Evolutionary conservation across 1,139 yeast genomes (phyloP).

Genomic region (Geotrichum candidum): DNA sequence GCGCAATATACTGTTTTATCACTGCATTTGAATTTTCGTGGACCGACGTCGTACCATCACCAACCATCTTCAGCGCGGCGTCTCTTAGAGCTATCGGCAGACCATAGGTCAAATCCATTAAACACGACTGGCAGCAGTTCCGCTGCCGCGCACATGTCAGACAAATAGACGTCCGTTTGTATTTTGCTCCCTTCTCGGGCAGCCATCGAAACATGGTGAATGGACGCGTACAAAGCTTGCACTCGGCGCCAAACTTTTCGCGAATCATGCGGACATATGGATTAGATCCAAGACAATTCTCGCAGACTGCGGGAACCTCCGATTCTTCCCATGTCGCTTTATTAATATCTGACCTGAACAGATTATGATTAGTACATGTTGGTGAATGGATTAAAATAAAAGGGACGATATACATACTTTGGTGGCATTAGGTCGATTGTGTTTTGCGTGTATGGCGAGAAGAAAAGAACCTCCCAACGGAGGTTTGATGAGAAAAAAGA

Average conservation of each 20-base stretch:
- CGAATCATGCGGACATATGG: slow-evolving; percentile 64
- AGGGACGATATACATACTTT: slow-evolving; percentile 17
- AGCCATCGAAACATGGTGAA: slow-evolving; percentile 77
- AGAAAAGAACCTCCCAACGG: not conserved
- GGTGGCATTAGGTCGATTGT: slow-evolving; percentile 14
- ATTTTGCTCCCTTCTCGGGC: slow-evolving; percentile 26
- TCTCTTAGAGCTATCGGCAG: slow-evolving; percentile 76
- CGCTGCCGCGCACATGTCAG: slow-evolving; percentile 68
- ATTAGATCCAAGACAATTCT: slow-evolving; percentile 61
- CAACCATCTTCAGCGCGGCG: slow-evolving; percentile 72
- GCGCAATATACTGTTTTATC: slow-evolving; percentile 49
- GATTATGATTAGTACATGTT: too few species aligned
- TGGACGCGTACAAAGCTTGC: slow-evolving; percentile 68
- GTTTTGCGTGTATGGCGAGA: not conserved
- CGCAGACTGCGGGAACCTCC: slow-evolving; percentile 63
- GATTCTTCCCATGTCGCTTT: slow-evolving; percentile 37
- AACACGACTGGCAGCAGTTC: slow-evolving; percentile 84
- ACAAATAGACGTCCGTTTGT: slow-evolving; percentile 45
- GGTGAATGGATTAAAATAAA: not conserved
- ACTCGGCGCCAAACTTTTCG: slow-evolving; percentile 66
- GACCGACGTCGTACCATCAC: slow-evolving; percentile 36
- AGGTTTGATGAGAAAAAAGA: not conserved
- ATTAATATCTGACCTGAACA: slow-evolving; percentile 30
- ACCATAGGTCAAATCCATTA: slow-evolving; percentile 74
- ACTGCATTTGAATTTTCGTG: slow-evolving; percentile 39